Evolutionary conservation across 2,329 filamentous ascomycete species (phyloP).

Genomic region (Aureobasidium sp.): DNA sequence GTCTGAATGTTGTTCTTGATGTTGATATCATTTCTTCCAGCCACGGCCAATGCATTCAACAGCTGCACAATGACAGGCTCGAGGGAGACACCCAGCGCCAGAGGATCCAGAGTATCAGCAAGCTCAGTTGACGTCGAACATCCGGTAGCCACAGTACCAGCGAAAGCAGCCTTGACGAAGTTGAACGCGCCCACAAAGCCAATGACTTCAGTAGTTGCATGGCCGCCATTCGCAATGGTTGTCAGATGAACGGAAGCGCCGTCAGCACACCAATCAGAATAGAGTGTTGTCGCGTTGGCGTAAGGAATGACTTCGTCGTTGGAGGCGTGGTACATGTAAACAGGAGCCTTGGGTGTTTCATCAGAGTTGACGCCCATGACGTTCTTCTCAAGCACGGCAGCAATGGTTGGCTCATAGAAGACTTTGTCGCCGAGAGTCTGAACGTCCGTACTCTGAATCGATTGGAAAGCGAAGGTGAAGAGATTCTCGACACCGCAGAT

Average conservation of each 20-base stretch:
- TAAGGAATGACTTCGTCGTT: conserved; percentile 28
- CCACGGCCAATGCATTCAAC: conserved; percentile 16
- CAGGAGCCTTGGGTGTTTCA: conserved; percentile 24
- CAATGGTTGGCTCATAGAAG: conserved; percentile 22
- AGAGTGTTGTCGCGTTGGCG: conserved; percentile 22
- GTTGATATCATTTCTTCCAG: conserved; percentile 7
- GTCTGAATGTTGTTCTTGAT: conserved; percentile 6
- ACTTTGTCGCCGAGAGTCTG: conserved; percentile 22
- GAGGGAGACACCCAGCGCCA: conserved; percentile 23
- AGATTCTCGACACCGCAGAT: conserved; percentile 23
- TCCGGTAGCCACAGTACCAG: conserved; percentile 11
- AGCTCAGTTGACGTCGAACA: conserved; percentile 21
- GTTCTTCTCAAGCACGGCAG: conserved; percentile 18
- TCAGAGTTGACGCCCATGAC: conserved; percentile 22
- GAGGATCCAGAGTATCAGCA: conserved; percentile 19
- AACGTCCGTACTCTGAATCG: conserved; percentile 17
- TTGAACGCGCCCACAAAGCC: conserved; percentile 22
- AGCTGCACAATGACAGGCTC: conserved; percentile 23
- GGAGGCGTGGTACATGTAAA: conserved; percentile 25
- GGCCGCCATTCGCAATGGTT: conserved; percentile 24
- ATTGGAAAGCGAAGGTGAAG: conserved; percentile 21
- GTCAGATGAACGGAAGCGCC: conserved; percentile 24
- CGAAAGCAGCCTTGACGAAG: conserved; percentile 22
- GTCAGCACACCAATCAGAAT: conserved; percentile 24
- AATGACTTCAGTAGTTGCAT: conserved; percentile 24